Conservation (phyloP, 2,329 filamentous ascomycete genomes). For the Monosporascus sp. region DNA sequence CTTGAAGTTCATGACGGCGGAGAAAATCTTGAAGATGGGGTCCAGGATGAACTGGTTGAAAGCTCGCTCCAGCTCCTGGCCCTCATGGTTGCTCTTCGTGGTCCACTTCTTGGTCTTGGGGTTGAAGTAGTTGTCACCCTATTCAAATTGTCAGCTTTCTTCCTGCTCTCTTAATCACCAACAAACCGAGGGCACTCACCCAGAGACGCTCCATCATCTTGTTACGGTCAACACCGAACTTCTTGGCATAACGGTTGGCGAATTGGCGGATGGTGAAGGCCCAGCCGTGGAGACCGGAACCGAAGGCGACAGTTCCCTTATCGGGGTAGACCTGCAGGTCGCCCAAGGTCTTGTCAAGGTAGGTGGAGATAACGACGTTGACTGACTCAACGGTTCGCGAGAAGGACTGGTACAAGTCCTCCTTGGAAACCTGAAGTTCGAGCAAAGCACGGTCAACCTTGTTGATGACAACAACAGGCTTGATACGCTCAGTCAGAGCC, state of each 20-base stretch:
- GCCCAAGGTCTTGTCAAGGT: slow-evolving; percentile 94
- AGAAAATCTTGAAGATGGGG: slow-evolving; percentile 99
- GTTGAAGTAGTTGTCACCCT: slow-evolving; percentile 99
- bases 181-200: slow-evolving; percentile 48
- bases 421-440: slow-evolving; percentile 97
- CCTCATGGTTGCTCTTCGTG: slow-evolving; percentile 76
- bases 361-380: slow-evolving; percentile 99
- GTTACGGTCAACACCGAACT: slow-evolving; percentile 98
- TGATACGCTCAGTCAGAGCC: slow-evolving; percentile 99
- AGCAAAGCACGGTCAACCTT: slow-evolving; percentile 99
- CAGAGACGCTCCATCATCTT: slow-evolving; percentile 99
- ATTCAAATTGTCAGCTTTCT: slow-evolving; percentile 24
- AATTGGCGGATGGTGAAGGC: slow-evolving; percentile 99
- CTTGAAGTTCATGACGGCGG: slow-evolving; percentile 97
- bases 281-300: slow-evolving; percentile 99
- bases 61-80: slow-evolving; percentile 89
- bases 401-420: slow-evolving; percentile 99
- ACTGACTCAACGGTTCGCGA: slow-evolving; percentile 99
- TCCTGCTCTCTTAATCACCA: neutral
- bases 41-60: slow-evolving; percentile 99
- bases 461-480: slow-evolving; percentile 99
- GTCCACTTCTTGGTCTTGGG: slow-evolving; percentile 99
- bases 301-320: slow-evolving; percentile 96
- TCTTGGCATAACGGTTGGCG: slow-evolving; percentile 94
- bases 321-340: slow-evolving; percentile 98